These are phyloP conservation scores for Aspergillus brunneoviolaceus DNA, from an alignment of 2,329 filamentous ascomycete genomes.

Conservation along the genomic window DNA sequence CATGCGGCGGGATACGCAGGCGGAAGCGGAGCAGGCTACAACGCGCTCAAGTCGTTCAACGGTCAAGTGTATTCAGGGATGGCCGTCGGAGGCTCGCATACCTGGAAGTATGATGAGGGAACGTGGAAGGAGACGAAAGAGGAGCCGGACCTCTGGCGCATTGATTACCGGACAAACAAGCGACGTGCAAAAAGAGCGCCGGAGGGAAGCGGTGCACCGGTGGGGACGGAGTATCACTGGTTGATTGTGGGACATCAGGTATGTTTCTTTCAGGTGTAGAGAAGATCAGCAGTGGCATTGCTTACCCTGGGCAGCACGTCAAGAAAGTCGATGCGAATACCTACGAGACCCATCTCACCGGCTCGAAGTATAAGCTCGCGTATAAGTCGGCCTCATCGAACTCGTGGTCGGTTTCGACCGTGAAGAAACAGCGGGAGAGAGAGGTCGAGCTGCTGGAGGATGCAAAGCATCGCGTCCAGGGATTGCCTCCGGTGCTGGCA, in stretches of 20 bases:
- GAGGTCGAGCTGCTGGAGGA: conserved; percentile 37
- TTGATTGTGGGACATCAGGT: conserved; percentile 38
- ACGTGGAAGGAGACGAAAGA: conserved; percentile 38
- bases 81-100: conserved; percentile 38
- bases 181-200: conserved; percentile 33
- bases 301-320: conserved; percentile 27
- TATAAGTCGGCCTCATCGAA: conserved; percentile 30
- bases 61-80: conserved; percentile 39
- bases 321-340: conserved; percentile 38
- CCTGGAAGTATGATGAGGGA: conserved; percentile 39
- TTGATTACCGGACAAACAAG: conserved; percentile 35
- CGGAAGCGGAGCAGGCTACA: conserved; percentile 26
- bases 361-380: conserved; percentile 39
- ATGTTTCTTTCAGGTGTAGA: background rate
- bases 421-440: conserved; percentile 35
- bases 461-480: conserved; percentile 32
- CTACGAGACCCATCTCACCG: conserved; percentile 35
- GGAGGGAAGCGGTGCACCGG: conserved; percentile 33
- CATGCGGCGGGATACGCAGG: conserved; percentile 2
- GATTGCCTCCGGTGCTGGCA: conserved; percentile 33
- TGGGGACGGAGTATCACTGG: conserved; percentile 39
- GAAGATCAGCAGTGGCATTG: background rate
- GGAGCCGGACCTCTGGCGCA: conserved; percentile 37
- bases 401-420: conserved; percentile 37
- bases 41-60: conserved; percentile 34